Percentiles rank a stretch among this genome's conserved stretches.
Evolutionary conservation across 2,329 filamentous ascomycete genomes (phyloP).

Genomic region (Curvularia sp.): DNA sequence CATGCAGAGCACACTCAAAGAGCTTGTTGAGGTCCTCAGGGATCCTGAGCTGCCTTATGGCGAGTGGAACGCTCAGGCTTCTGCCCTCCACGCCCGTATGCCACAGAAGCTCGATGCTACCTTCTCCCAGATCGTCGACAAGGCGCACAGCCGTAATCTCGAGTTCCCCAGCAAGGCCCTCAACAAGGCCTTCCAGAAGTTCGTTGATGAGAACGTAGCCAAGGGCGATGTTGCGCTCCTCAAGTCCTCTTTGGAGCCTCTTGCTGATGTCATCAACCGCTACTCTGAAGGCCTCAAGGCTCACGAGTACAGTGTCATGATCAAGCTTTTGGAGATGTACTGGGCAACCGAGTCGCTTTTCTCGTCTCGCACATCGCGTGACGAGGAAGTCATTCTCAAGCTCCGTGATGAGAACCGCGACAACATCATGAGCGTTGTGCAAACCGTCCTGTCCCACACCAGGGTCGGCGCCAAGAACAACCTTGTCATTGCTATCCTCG

Average conservation of each 20-base stretch:
- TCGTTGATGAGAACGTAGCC: constrained; percentile 84
- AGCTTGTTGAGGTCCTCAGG: constrained; percentile 87
- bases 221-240: constrained; percentile 76
- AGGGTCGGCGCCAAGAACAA: constrained; percentile 93
- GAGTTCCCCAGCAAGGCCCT: constrained; percentile 95
- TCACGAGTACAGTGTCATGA: constrained; percentile 86
- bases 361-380: constrained; percentile 80
- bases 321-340: constrained; percentile 80
- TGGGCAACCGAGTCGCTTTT: constrained; percentile 85
- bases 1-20: constrained; percentile 85
- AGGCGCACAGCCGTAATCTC: constrained; percentile 74
- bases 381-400: constrained; percentile 91
- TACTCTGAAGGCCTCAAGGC: constrained; percentile 90
- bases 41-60: constrained; percentile 92
- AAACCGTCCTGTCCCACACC: constrained; percentile 92
- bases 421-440: constrained; percentile 81
- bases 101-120: constrained; percentile 87
- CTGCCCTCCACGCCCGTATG: constrained; percentile 96
- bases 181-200: constrained; percentile 82
- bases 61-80: constrained; percentile 95
- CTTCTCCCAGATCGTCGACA: constrained; percentile 85
- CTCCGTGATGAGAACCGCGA: constrained; percentile 98
- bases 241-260: constrained; percentile 74
- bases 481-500: constrained; percentile 86
- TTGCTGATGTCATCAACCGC: constrained; percentile 77